These are phyloP conservation scores for Fusarium bactridioides DNA, from an alignment of 2,329 filamentous ascomycete species.

Conservation along the genomic window DNA sequence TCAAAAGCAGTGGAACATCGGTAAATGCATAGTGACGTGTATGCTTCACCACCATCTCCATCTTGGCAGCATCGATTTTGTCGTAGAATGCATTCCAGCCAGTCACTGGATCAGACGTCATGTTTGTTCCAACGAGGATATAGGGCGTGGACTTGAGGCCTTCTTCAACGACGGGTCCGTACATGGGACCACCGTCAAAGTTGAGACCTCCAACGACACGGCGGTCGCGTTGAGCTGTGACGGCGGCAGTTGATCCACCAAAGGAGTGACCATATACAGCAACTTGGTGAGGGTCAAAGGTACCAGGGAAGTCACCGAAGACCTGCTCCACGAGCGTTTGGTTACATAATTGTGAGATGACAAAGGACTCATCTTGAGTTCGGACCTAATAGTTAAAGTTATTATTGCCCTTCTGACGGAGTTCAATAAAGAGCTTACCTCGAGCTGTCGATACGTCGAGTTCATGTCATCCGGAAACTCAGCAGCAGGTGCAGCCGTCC, in stretches of 20 bases:
- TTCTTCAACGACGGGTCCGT: conserved; percentile 30
- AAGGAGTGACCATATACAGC: conserved; percentile 22
- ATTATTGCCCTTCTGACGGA: accelerated
- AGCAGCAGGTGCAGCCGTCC: conserved; percentile 31
- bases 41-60: background rate
- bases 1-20: conserved; percentile 12
- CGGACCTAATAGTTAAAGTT: background rate
- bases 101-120: background rate
- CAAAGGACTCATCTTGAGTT: conserved; percentile 2
- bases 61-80: conserved; percentile 10
- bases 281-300: background rate
- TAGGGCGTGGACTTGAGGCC: conserved; percentile 37
- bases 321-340: conserved; percentile 4
- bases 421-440: background rate
- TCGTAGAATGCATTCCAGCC: conserved; percentile 1
- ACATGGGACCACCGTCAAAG: conserved; percentile 22
- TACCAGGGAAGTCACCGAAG: conserved; percentile 10
- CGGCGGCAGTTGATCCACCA: conserved; percentile 29
- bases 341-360: conserved; percentile 36
- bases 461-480: background rate
- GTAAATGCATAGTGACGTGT: conserved; percentile 7
- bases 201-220: conserved; percentile 46
- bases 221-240: conserved; percentile 42
- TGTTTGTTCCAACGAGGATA: background rate
- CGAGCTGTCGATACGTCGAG: background rate